Evolutionary conservation across 2,329 filamentous ascomycete genomes (phyloP), one percentile per base, ranked within the genome.

Genomic region (Aspergillus puulaauensis): DNA sequence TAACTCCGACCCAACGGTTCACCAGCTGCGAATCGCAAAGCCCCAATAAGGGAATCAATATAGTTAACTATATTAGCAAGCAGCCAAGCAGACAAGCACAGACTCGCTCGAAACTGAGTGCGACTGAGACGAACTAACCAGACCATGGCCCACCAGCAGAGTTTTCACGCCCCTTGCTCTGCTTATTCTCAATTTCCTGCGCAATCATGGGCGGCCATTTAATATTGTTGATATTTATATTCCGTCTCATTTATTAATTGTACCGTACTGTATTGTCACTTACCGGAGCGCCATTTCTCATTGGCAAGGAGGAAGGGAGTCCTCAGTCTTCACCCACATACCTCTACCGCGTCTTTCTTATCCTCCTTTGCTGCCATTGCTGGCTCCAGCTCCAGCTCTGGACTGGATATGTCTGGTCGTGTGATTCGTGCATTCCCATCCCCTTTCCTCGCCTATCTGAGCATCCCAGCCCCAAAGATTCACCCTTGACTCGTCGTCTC

Each of bases 121-220:
- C 9, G 27, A 31, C 35, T 39, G 43, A 46, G 17, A 35, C 46
- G 27, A 31, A 31, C 24, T 50, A 48, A 37, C 40, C 61, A 56
- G 17, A 46, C 9, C 9, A 31, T 8, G 58, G 53, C 57, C 61
- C 61, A 61, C 61, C 55, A 52, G 17, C 62, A 64, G 62, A 64
- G 56, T 64, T 64, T 64, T 64, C 62, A 61, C 57, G 33, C 41
- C 61, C 62, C 62, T 64, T 62, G 55, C 58, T 56, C 49, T 48
- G 31, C 33, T 39, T 59, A 53, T 40, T 56, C 27, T 31, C 27
- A 31, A 31, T 50, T 35, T 54, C 52, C 21, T 46, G 17, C 31
- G 50, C 50, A 52, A 52, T 52, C 50, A 52, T 43, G 17, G 40
- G n/a, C 37, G 17, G 46, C 15, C n/a, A n/a, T 51, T 54, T 43